Conservation (phyloP, 306 rosid species). For the Pterocarpus santalinus region DNA sequence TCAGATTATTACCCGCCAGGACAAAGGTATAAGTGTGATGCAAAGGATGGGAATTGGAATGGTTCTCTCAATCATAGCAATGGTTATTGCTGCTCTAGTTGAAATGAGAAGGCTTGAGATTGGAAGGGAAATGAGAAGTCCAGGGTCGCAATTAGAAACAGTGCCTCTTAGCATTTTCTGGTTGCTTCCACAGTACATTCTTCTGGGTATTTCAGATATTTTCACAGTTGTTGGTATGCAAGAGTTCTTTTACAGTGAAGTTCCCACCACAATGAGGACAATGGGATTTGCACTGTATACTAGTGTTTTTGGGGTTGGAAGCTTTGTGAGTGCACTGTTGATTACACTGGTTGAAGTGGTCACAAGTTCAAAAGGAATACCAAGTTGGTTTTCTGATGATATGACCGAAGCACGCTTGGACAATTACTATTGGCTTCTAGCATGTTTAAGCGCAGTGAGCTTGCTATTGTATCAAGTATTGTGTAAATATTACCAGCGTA, state of each 20-base stretch:
- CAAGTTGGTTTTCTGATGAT: conserved; percentile 88
- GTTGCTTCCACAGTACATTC: conserved; percentile 88
- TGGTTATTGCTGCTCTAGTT: conserved; percentile 80
- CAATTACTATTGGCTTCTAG: conserved; percentile 83
- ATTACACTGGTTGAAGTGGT: conserved; percentile 69
- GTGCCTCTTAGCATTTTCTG: conserved; percentile 83
- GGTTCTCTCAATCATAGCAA: conserved; percentile 83
- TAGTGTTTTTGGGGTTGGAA: conserved; percentile 95
- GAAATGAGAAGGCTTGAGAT: conserved; percentile 76
- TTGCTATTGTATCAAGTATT: conserved; percentile 63
- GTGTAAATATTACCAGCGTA: conserved; percentile 62
- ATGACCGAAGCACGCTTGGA: conserved; percentile 83
- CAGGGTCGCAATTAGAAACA: conserved; percentile 48
- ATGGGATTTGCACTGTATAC: conserved; percentile 83
- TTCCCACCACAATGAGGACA: conserved; percentile 82
- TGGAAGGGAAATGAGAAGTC: conserved; percentile 48
- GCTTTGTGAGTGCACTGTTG: conserved; percentile 84
- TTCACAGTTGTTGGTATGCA: conserved; percentile 98
- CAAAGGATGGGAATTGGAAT: conserved; percentile 98
- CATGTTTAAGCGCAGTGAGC: conserved; percentile 63
- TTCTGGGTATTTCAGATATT: conserved; percentile 85
- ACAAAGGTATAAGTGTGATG: conserved; percentile 78
- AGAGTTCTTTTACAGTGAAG: conserved; percentile 92
- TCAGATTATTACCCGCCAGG: conserved; percentile 57
- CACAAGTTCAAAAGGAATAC: conserved; percentile 60